Percentiles rank a stretch among this genome's conserved stretches.
Conservation (phyloP, 1,284 basidiomycete genomes). For the Moniliella sp. region DNA sequence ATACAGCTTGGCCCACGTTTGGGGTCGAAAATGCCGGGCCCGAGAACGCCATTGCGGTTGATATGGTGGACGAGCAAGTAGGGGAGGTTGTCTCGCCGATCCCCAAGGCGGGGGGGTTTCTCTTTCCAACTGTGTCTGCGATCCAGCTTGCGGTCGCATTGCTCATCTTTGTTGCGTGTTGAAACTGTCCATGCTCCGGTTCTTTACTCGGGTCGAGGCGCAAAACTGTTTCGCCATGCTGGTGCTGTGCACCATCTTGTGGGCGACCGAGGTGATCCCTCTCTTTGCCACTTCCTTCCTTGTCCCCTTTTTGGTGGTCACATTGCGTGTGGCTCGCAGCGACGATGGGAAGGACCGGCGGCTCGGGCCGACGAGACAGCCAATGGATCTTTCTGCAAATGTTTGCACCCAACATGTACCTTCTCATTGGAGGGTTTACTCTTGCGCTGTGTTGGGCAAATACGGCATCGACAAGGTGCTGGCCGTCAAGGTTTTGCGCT, state of each 20-base stretch:
- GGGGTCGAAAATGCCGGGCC: conserved; percentile 51
- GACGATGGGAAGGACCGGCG: conserved; percentile 42
- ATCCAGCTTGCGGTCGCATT: conserved; percentile 23
- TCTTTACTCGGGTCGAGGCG: conserved; percentile 47
- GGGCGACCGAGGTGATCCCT: conserved; percentile 91
- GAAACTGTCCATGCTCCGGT: conserved; percentile 22
- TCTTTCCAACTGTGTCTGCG: conserved; percentile 5
- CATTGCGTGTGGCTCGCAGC: conserved; percentile 56
- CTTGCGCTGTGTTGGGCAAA: conserved; percentile 90
- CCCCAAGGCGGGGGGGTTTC: not conserved
- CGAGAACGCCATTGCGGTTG: no score
- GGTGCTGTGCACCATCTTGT: conserved; percentile 72
- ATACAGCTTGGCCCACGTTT: conserved; percentile 94
- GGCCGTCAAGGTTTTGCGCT: conserved; percentile 69
- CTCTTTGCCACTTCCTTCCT: conserved; percentile 82
- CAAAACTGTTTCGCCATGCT: conserved; percentile 79
- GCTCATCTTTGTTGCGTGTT: conserved; percentile 17
- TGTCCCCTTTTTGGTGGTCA: conserved; percentile 73
- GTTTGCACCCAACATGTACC: conserved; percentile 72
- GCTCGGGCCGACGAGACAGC: conserved; percentile 53
- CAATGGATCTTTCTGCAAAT: conserved; percentile 47
- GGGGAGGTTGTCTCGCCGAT: no score
- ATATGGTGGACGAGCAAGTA: no score
- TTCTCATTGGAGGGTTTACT: conserved; percentile 61
- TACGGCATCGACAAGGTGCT: conserved; percentile 78